Evolutionary conservation across 2,329 filamentous ascomycete genomes (phyloP).

Genomic region (Xylariaceae sp.): DNA sequence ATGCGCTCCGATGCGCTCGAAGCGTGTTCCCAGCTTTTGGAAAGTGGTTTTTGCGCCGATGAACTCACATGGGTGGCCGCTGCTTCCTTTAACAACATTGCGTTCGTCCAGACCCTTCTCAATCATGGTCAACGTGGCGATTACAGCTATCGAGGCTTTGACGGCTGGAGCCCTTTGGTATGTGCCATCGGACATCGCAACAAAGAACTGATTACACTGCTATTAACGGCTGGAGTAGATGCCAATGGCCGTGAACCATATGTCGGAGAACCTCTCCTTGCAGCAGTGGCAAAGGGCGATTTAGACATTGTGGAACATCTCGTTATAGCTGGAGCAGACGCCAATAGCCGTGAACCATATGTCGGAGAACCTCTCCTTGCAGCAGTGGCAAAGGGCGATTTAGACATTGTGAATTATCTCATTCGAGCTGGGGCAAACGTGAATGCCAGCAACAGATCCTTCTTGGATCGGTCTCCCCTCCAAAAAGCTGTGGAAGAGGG

Average conservation of each 20-base stretch:
- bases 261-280: not conserved
- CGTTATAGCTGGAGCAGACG: slow-evolving; percentile 1
- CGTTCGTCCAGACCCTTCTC: slow-evolving; percentile 11
- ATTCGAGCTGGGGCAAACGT: slow-evolving; percentile 1
- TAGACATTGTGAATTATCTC: slow-evolving; percentile 1
- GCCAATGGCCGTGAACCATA: not conserved
- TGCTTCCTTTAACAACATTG: slow-evolving; percentile 2
- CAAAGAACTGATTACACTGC: not conserved
- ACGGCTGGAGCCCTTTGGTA: not conserved
- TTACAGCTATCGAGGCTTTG: not conserved
- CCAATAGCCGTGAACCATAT: not conserved
- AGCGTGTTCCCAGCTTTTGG: slow-evolving; percentile 2
- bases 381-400: slow-evolving; percentile 3
- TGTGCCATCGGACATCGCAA: not conserved
- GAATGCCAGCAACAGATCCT: not conserved
- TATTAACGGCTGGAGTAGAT: slow-evolving; percentile 1
- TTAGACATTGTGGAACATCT: slow-evolving; percentile 2
- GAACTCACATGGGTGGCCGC: slow-evolving; percentile 5
- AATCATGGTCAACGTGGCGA: slow-evolving; percentile 3
- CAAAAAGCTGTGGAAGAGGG: not conserved
- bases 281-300: not conserved
- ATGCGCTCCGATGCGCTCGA: slow-evolving; percentile 1
- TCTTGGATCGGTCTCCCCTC: not conserved
- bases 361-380: not conserved
- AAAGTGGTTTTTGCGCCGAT: slow-evolving; percentile 5